Conservation (phyloP, 352 stramenopile genomes). For the Hyaloperonospora arabidopsidis region DNA sequence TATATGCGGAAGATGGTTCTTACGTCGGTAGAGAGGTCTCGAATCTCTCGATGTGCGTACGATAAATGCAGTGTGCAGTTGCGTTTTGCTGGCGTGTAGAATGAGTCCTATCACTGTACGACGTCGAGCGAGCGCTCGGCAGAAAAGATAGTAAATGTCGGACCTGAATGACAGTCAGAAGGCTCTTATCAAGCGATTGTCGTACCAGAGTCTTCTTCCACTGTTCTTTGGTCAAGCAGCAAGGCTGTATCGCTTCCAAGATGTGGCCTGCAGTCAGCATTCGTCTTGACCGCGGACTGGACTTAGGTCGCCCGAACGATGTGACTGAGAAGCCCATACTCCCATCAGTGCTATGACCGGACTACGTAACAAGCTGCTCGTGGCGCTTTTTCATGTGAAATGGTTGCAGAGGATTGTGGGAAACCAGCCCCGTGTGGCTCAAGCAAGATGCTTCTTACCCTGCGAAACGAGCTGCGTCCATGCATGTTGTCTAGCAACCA, state of each 20-base stretch:
- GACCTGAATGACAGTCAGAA: slow-evolving; percentile 89
- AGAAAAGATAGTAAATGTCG: background rate
- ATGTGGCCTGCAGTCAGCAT: slow-evolving; percentile 93
- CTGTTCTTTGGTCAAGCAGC: slow-evolving; percentile 93
- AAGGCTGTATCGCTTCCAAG: slow-evolving; percentile 85
- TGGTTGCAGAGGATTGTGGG: slow-evolving; percentile 93
- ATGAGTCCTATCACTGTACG: slow-evolving; percentile 83
- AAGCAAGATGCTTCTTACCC: slow-evolving; percentile 66
- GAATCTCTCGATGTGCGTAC: slow-evolving; percentile 92
- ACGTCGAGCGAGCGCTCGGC: background rate
- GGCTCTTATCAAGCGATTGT: no score
- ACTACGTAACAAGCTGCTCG: slow-evolving; percentile 84
- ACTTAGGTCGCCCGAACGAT: slow-evolving; percentile 41
- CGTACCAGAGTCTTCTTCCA: slow-evolving; percentile 85
- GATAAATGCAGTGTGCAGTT: slow-evolving; percentile 88
- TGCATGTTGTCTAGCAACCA: slow-evolving; percentile 92
- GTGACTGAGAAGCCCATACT: slow-evolving; percentile 92
- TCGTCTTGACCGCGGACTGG: slow-evolving; percentile 95
- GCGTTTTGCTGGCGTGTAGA: slow-evolving; percentile 71
- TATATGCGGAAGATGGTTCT: slow-evolving; percentile 95
- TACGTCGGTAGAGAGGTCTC: slow-evolving; percentile 89
- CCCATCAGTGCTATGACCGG: slow-evolving; percentile 43
- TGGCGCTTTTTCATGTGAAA: slow-evolving; percentile 90
- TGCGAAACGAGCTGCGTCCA: slow-evolving; percentile 91
- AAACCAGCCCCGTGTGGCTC: slow-evolving; percentile 94